Base-by-base conservation (phyloP, 1,139 yeast species). In the Suhomyces chickasaworum region DNA sequence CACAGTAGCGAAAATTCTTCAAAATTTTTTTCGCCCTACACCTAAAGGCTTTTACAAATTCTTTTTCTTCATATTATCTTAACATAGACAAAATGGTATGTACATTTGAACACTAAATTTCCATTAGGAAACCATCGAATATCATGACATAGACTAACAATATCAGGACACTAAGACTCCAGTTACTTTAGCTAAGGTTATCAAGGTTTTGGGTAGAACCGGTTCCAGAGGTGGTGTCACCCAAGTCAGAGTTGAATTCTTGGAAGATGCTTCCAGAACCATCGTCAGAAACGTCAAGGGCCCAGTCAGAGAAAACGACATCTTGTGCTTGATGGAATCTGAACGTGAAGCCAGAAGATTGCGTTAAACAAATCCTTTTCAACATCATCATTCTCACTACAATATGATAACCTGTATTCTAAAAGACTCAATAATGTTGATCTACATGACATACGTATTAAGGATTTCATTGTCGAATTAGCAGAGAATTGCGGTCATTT, bases 141-240 rank as follows among this genome's bases (percentile, higher is more conserved):
- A 13, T n/a, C 27, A 20, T 9, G 36, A 38, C 25, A 31, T 30
- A 39, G 54, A 58, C 63, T 59, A 59, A 58, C 61, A 39, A 32
- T 18, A 10, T 38, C 49, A 75, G 91, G 93, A 86, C 77, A 78
- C 89, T 72, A 86, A 86, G 78, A 85, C 93, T 78, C 97, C 96
- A 77, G 97, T 91, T 71, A 93, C 96, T 81, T 89, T 93, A 80
- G 99, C 98, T 77, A 91, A 90, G 84, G 98, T 93, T 75, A 90
- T 89, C 81, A 93, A 93, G 84, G 98, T 93, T 78, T 86, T 93
- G 78, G 98, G 98, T 77, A 90, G 98, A 83, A 91, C 98, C 85
- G 98, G 97, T 75, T 91, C 97, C 75, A 91, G 98, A 84, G 99
- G 99, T 86, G 98, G 97, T 86, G 99, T 93, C 80, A 93, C 98